Base-by-base conservation (phyloP, 192 early-diverging fungal genomes). In the Dissophora globulifera region DNA sequence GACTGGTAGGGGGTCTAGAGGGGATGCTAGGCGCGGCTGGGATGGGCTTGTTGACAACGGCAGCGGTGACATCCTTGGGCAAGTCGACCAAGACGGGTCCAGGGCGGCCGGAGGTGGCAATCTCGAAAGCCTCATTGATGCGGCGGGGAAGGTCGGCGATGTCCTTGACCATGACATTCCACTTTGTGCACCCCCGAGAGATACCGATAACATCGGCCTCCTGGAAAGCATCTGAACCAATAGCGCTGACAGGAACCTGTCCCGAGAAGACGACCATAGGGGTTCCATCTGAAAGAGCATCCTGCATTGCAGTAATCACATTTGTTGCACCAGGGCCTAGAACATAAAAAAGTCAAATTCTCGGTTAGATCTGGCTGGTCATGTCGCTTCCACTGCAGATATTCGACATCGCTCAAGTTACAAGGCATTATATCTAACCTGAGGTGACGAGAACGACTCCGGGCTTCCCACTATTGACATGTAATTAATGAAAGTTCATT, bases 81-180 rank as follows among this genome's bases (percentile, higher is more conserved):
- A 99, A 84, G 84, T 99, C 97, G 7, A 99, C 95, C 9, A 99
- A 84, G 50, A 99, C 97, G 46, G 97, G 97, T 20, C 97, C 97
- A 2, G 95, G 97, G 4, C 97, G 89, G 29, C 97, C 97, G 8
- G 87, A 91, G 0, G 93, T 97, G 22, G 96, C 97, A 64, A 99
- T 98, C 66, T 96, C 90, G 66, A 99, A 99, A 11, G 97, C 96
- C 83, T 99, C 97, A 78, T 96, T 97, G 84, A 99, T 97, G 72
- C 97, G 92, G 25, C 96, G 86, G 42, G 97, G 97, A 38, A 99
- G 85, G 82, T 99, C 97, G 58, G 92, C 85, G 71, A 99, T 88
- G 72, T 96, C 94, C 70, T 94, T 94, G 79, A 99, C 94, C 96
- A 97, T 95, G 35, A 97, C 96, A 76, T 99, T 99, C 97, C 97